These are phyloP conservation scores for Cucumis sativus DNA, from an alignment of 306 rosid species.

Conservation along the genomic window DNA sequence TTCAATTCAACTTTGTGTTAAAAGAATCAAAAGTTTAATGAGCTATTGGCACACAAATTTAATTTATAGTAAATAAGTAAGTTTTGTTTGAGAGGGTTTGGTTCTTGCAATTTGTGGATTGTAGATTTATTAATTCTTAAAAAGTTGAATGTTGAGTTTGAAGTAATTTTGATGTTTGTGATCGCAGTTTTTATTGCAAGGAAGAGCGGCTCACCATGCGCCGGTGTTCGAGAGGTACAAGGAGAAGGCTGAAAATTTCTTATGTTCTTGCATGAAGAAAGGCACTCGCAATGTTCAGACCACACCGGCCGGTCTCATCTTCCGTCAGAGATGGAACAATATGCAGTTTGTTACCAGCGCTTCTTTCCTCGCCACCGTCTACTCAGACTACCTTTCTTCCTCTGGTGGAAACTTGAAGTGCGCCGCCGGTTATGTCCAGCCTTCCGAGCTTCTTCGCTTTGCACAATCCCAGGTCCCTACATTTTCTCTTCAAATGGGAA, in stretches of 20 bases:
- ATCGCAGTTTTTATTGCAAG: slow-evolving; percentile 77
- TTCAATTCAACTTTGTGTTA: no score
- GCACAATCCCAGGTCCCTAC: slow-evolving; percentile 61
- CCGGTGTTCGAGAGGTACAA: slow-evolving; percentile 59
- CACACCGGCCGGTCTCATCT: slow-evolving; percentile 91
- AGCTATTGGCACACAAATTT: no score
- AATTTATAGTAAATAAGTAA: no score
- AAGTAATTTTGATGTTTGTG: background rate
- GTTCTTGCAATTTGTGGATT: no score
- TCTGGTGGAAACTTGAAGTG: slow-evolving; percentile 43
- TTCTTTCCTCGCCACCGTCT: slow-evolving; percentile 75
- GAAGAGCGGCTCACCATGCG: slow-evolving; percentile 55
- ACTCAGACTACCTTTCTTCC: slow-evolving; percentile 83
- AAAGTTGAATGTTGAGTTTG: no score
- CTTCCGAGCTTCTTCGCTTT: slow-evolving; percentile 61
- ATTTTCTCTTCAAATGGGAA: background rate
- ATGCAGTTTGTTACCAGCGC: slow-evolving; percentile 94
- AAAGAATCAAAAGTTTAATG: no score
- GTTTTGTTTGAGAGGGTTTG: no score
- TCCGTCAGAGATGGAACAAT: slow-evolving; percentile 97
- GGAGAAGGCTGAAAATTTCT: slow-evolving; percentile 66
- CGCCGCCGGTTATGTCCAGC: slow-evolving; percentile 52
- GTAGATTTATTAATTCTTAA: no score
- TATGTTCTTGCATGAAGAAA: slow-evolving; percentile 80
- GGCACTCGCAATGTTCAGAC: slow-evolving; percentile 58